Evolutionary conservation across 108 stramenopile genomes (phyloP), one percentile per base, ranked within the genome.

Genomic region (Skeletonema marinoi): DNA sequence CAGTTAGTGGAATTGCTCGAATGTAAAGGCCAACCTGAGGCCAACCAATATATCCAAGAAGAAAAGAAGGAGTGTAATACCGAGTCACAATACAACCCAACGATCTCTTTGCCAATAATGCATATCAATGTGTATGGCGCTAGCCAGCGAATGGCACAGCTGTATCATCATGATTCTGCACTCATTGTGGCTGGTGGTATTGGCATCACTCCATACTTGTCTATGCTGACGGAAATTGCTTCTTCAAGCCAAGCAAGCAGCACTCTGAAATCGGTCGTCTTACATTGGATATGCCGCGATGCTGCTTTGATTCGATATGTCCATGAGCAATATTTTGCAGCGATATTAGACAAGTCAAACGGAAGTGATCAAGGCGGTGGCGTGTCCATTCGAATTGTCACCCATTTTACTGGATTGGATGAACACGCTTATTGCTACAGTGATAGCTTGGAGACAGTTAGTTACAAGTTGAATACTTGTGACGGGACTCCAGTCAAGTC

Each of bases 251-350:
- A n/a, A 62, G 61, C 60, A 67, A 63, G 4, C 32, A 30, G 44
- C 6, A 1, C 66, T 36, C 32, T 46, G n/a, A 73, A 42, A 41
- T 36, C 64, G 11, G 61, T 90, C 19, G 72, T 68, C 10, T 32
- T 90, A 4, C 88, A 88, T 50, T 90, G 90, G 90, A 66, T 90
- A 1, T 90, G 90, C 64, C 86, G 90, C 14, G 90, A 91, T 60
- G 25, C 30, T n/a, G 38, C 50, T 21, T 65, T 91, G 35, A 71
- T 88, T 44, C 62, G 78, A 14, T 83, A 80, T 50, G 70, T 87
- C 13, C 63, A 70, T 14, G 75, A 68, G 25, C 78, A 87, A 50
- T 89, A 89, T 56, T 80, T 87, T 59, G 71, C 60, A n/a, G 32
- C 36, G 17, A 71, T 71, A 39, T 17, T 33, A 30, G 21, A 56